These are phyloP conservation scores for Thelephora terrestris DNA, from an alignment of 1,284 basidiomycete species.

Conservation along the genomic window DNA sequence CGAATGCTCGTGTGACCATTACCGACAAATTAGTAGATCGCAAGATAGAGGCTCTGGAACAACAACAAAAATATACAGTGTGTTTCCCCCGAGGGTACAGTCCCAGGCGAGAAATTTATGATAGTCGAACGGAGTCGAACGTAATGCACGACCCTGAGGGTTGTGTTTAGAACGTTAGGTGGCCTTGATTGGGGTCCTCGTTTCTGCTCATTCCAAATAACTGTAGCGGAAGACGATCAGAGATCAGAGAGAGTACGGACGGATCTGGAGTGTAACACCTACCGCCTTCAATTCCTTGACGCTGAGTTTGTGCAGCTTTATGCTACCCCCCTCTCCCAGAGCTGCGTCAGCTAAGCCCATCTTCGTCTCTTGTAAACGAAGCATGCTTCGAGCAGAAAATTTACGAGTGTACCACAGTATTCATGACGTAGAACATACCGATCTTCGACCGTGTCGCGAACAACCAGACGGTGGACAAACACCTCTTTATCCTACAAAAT, in stretches of 20 bases:
- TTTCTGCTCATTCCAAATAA: constrained; percentile 6
- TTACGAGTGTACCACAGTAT: neutral
- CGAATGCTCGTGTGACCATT: too few species aligned
- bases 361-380: constrained; percentile 57
- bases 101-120: too few species aligned
- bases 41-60: too few species aligned
- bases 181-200: neutral
- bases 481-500: constrained; percentile 43
- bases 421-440: constrained; percentile 30
- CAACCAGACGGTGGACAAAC: constrained; percentile 55
- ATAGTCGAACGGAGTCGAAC: too few species aligned
- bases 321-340: constrained; percentile 51
- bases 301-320: constrained; percentile 48
- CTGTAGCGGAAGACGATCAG: neutral
- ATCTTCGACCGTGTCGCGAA: constrained; percentile 59
- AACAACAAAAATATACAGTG: too few species aligned
- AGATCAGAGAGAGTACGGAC: neutral
- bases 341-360: constrained; percentile 55
- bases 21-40: too few species aligned
- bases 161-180: constrained; percentile 1
- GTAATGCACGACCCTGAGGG: too few species aligned
- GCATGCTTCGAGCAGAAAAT: constrained; percentile 33
- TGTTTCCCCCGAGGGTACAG: too few species aligned
- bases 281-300: constrained; percentile 50
- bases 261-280: constrained; percentile 8